Base-by-base conservation (phyloP, 305 asterid genomes). In the Fraxinus baroniana region DNA sequence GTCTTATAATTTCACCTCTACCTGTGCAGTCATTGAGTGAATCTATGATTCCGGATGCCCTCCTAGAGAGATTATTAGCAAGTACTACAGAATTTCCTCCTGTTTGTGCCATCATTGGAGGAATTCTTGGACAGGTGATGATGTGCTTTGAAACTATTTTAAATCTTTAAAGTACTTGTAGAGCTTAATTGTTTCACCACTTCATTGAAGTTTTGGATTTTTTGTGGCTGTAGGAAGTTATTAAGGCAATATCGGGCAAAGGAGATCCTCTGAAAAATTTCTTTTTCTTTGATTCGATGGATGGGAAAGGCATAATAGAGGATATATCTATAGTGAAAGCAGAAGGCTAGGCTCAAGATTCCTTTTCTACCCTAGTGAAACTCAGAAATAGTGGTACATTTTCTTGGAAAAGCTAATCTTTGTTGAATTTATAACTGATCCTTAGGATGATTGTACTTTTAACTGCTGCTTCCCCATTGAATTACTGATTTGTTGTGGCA, bases 241-340 rank as follows among this genome's bases (percentile, higher is more conserved):
- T 96, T 24, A 94, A 96, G 87, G 98, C 97, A 44, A 89, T 96
- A 91, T 96, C 98, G 41, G 98, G 98, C 83, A 96, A 94, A 87
- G 98, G 99, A 3, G 95, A 96, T 81, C 99, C 98, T 0, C 66
- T 96, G 28, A 94, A 94, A 84, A 94, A 96, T 83, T 96, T 96
- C 90, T 96, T 96, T 89, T 94, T 91, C 90, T 96, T 85, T 60
- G 97, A 94, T 64, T 92, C 93, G 7, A 85, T 83, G 91, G 98
- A 93, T 79, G 99, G 99, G 22, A 94, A 92, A 86, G 98, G 98
- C 79, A 74, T 89, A 71, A 93, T 92, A 36, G 99, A 94, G 85
- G 98, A 96, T 86, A 86, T 96, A 78, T 85, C 89, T 5, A 81
- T 72, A 75, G 85, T 71, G 73, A 80, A 80, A 73, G 64, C 86